Evolutionary conservation across 495 filamentous ascomycete genomes (phyloP).

Genomic region (Endocarpon pusillum): DNA sequence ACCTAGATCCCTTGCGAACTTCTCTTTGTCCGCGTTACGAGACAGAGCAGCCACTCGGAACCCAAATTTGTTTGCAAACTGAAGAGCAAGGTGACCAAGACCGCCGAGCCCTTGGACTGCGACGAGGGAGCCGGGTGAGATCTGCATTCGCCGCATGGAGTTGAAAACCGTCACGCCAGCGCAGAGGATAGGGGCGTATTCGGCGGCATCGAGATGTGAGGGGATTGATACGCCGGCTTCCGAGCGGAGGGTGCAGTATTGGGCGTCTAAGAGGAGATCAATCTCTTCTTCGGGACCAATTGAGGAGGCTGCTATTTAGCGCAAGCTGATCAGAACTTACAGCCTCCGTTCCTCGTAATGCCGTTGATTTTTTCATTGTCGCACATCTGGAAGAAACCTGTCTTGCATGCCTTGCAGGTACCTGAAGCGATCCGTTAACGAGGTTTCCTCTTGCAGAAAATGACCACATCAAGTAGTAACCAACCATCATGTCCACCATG

Average conservation of each 20-base stretch:
- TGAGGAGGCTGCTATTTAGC: too few species aligned
- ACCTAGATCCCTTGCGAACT: slow-evolving; percentile 42
- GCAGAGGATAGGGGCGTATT: slow-evolving; percentile 51
- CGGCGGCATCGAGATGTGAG: slow-evolving; percentile 33
- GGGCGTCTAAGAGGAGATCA: slow-evolving; percentile 24
- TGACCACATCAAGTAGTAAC: neutral
- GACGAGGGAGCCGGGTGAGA: slow-evolving; percentile 38
- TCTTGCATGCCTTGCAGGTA: slow-evolving; percentile 28
- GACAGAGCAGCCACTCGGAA: slow-evolving; percentile 48
- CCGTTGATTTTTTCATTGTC: slow-evolving; percentile 33
- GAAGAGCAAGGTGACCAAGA: slow-evolving; percentile 49
- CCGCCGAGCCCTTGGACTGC: slow-evolving; percentile 51
- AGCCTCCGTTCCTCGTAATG: slow-evolving; percentile 33
- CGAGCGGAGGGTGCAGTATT: slow-evolving; percentile 43
- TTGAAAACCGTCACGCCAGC: slow-evolving; percentile 62
- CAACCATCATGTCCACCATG: slow-evolving; percentile 34
- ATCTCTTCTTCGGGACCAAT: neutral
- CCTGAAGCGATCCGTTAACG: slow-evolving; percentile 4
- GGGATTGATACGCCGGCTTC: slow-evolving; percentile 50
- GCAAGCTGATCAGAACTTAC: too few species aligned
- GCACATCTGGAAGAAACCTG: slow-evolving; percentile 39
- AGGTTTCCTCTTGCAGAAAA: neutral
- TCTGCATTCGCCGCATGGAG: slow-evolving; percentile 41
- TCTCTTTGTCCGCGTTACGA: slow-evolving; percentile 35
- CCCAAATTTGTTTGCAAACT: slow-evolving; percentile 48